These are phyloP conservation scores for Fusarium neocosmosporiellum DNA, from an alignment of 2,329 filamentous ascomycete genomes.

Conservation along the genomic window DNA sequence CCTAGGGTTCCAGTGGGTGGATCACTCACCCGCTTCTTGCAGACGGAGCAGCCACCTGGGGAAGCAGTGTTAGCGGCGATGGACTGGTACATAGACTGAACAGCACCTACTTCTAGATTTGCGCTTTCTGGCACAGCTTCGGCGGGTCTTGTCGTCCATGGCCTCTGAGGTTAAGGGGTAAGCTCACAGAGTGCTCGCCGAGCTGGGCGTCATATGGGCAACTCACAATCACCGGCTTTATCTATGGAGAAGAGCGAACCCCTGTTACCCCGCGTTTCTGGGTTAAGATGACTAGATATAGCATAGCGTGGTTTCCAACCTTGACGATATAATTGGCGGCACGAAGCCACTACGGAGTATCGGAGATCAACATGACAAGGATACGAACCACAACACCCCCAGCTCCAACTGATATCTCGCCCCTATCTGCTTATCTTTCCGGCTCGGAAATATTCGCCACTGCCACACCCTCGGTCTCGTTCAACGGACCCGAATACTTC, in stretches of 20 bases:
- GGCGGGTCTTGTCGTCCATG: neutral
- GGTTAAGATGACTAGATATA: neutral
- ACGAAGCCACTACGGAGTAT: neutral
- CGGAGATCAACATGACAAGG: neutral
- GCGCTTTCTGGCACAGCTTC: neutral
- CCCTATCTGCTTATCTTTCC: neutral
- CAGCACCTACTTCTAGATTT: conserved; percentile 16
- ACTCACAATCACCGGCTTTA: neutral
- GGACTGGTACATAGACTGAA: rapidly evolving
- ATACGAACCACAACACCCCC: neutral
- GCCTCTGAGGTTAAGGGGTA: neutral
- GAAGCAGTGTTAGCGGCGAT: neutral
- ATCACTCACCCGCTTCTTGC: conserved; percentile 23
- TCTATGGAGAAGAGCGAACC: neutral
- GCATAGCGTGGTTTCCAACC: neutral
- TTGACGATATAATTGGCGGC: neutral
- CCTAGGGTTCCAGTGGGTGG: no score
- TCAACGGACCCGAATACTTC: conserved; percentile 27
- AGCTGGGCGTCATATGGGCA: neutral
- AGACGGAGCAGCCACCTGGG: conserved; percentile 20
- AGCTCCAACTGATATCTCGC: neutral
- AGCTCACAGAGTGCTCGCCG: neutral
- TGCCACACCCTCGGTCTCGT: conserved; percentile 10
- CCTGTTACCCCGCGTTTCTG: conserved; percentile 2
- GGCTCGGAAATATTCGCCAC: neutral